phyloP scores from a whole-genome alignment of 2,329 filamentous ascomycete genomes.

The Dothideomycetes sp. region DNA sequence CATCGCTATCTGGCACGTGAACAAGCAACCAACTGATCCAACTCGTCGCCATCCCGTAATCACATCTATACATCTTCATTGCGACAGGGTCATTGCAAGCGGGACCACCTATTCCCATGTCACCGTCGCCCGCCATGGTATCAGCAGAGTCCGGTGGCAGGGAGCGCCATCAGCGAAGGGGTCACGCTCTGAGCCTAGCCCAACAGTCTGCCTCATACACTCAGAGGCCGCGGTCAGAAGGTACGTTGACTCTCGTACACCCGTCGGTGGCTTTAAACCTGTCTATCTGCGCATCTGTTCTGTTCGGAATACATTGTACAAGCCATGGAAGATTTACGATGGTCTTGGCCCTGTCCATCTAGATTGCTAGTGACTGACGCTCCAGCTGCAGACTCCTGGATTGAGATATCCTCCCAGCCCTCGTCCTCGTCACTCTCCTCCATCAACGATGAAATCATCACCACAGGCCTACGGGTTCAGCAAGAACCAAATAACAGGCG shows the following conservation, averaged over 20 bases:
- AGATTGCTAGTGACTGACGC: conserved; percentile 1
- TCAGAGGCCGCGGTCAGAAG: conserved; percentile 17
- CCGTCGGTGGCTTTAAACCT: not conserved
- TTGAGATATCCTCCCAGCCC: conserved; percentile 84
- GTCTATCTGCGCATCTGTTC: not conserved
- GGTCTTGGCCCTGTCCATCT: not conserved
- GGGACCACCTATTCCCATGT: not conserved
- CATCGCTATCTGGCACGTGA: conserved; percentile 1
- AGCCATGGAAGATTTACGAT: not conserved
- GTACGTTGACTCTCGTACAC: conserved; percentile 12
- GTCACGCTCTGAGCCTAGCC: conserved; percentile 17
- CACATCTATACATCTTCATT: not conserved
- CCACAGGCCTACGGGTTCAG: conserved; percentile 71
- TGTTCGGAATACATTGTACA: not conserved
- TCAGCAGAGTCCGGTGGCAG: not conserved
- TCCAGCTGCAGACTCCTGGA: conserved; percentile 71
- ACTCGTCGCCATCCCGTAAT: not conserved
- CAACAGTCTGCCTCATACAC: conserved; percentile 19
- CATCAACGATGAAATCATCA: conserved; percentile 77
- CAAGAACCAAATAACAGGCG: conserved; percentile 52
- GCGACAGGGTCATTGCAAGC: not conserved
- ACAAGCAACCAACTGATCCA: not conserved
- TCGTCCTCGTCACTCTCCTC: conserved; percentile 88
- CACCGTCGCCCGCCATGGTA: not conserved
- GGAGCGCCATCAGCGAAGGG: conserved; percentile 8